These are phyloP conservation scores for Pseudonectria foliicola DNA, from an alignment of 2,329 filamentous ascomycete genomes.

Conservation along the genomic window DNA sequence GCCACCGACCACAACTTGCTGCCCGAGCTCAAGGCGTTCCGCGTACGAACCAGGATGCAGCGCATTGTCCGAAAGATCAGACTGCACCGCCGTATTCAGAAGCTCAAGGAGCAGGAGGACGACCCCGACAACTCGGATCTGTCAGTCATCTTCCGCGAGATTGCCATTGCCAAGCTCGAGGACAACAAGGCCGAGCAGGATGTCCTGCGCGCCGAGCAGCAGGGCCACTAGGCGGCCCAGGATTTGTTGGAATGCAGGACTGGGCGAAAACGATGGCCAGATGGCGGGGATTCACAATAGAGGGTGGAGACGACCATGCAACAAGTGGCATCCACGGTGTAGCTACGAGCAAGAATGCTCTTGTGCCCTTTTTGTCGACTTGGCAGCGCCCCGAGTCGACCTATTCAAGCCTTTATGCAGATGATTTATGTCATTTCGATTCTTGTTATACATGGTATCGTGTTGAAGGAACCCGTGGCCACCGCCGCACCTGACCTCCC, in stretches of 20 bases:
- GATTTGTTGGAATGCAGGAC: slow-evolving; percentile 2
- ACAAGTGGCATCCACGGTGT: too few species aligned
- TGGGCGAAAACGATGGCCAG: background rate
- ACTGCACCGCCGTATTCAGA: slow-evolving; percentile 89
- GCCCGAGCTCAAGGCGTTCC: slow-evolving; percentile 91
- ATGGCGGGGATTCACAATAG: background rate
- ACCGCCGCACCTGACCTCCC: too few species aligned
- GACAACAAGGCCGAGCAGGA: slow-evolving; percentile 74
- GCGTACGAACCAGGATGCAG: slow-evolving; percentile 82
- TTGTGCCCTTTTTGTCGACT: background rate
- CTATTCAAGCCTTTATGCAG: background rate
- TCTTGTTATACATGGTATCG: slow-evolving; percentile 4
- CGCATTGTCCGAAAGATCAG: slow-evolving; percentile 95
- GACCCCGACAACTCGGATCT: slow-evolving; percentile 61
- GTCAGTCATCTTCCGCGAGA: slow-evolving; percentile 73
- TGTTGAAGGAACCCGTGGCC: background rate
- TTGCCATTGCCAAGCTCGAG: slow-evolving; percentile 86
- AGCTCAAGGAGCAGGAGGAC: slow-evolving; percentile 88
- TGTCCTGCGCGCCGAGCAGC: slow-evolving; percentile 58
- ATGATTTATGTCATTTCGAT: slow-evolving; percentile 3
- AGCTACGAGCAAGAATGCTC: too few species aligned
- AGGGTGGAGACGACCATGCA: too few species aligned
- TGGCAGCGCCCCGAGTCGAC: too few species aligned
- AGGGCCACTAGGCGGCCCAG: slow-evolving; percentile 44
- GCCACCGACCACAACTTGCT: slow-evolving; percentile 95